Evolutionary conservation across 1,284 basidiomycete genomes (phyloP), one percentile per base, ranked within the genome.

Genomic region (Agaricales sp.): DNA sequence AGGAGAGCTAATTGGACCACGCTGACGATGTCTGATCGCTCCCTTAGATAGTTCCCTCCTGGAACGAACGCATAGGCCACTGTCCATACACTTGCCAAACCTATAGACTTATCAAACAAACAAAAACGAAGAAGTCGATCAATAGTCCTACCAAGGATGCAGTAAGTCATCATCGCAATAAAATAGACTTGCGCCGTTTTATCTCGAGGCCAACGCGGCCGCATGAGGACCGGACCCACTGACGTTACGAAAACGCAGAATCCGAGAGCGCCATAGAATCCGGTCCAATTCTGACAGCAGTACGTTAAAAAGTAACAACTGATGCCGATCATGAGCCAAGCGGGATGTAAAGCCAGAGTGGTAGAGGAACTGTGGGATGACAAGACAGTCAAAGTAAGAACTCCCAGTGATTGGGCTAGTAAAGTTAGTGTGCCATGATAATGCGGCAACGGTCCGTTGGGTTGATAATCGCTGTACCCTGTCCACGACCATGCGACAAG

Each of bases 51-150:
- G 55, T 74, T 66, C 0, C 91, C 92, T 1, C 87, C 86, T 0
- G 92, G 92, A 2, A 96, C 90, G 58, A 96, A 96, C 0, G 92
- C 93, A 65, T 97, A 96, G 0, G 93, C 93, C 44, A 92, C 90
- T 0, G 92, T 93, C 65, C 89, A 82, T 3, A 87, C 78, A 52
- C 80, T 84, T 21, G 80, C 77, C 30, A 35, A 35, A 35, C 30
- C 30, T 35, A n/a, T n/a, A 35, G 11, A 35, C 11, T 35, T n/a
- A 35, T 8, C 11, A 35, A 35, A n/a, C 30, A 35, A 35, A 35
- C 11, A 8, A 35, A 35, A 35, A n/a, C n/a, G 30, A 35, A 35
- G 30, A 35, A 35, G 30, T 11, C 30, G 30, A 35, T 11, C 30
- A 35, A 35, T 16, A 92, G n/a, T n/a, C n/a, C n/a, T 71, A 52